Conservation (phyloP, 805 yeast species). For the Ogataea corticis region DNA sequence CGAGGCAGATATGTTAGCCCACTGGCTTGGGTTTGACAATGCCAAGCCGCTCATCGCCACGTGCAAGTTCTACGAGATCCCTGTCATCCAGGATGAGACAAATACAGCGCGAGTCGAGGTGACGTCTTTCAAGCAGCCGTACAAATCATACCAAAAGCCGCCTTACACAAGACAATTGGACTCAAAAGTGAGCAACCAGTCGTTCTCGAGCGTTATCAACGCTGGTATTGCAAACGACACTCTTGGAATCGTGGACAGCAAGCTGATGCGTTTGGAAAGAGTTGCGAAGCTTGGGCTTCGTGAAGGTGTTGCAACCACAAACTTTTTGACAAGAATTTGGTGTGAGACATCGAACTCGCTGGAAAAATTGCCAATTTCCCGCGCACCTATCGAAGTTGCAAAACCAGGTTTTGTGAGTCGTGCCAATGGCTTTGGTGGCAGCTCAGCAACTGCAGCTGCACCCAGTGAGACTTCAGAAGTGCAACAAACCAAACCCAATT, state of each 20-base stretch:
- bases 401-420: too few relatives aligned
- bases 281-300: constrained; percentile 25
- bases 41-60: constrained; percentile 52
- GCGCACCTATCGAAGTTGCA: too few relatives aligned
- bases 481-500: too few relatives aligned
- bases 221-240: constrained; percentile 32
- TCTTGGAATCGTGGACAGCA: constrained; percentile 16
- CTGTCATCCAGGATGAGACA: constrained; percentile 37
- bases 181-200: constrained; percentile 32
- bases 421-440: too few relatives aligned
- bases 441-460: too few relatives aligned
- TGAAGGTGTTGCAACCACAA: constrained; percentile 18
- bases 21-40: constrained; percentile 68
- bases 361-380: not conserved
- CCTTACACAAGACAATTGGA: constrained; percentile 47
- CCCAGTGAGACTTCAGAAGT: too few relatives aligned
- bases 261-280: constrained; percentile 14
- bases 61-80: constrained; percentile 64
- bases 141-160: constrained; percentile 40
- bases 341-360: not conserved
- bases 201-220: constrained; percentile 40
- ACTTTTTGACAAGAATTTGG: constrained; percentile 2
- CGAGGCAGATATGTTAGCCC: constrained; percentile 41
- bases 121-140: constrained; percentile 38
- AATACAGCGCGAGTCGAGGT: constrained; percentile 39